Conservation (phyloP, 2,329 filamentous ascomycete genomes). For the Aspergillus sp. region DNA sequence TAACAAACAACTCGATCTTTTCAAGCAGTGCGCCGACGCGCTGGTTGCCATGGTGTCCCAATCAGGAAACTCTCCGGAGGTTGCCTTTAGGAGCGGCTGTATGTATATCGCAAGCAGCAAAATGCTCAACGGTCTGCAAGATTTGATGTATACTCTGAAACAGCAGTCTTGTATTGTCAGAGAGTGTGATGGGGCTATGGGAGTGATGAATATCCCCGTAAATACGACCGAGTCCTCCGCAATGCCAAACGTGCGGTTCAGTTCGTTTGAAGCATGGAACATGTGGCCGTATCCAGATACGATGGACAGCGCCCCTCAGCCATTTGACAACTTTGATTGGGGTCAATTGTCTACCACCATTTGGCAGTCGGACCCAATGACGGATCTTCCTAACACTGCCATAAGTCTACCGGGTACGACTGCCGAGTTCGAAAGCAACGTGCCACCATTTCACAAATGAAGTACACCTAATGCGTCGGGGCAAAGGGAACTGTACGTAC, state of each 20-base stretch:
- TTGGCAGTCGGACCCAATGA: no score
- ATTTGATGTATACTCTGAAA: neutral
- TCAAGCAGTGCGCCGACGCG: slow-evolving; percentile 7
- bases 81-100: slow-evolving; percentile 18
- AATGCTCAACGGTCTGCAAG: neutral
- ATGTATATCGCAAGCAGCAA: slow-evolving; percentile 17
- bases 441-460: neutral
- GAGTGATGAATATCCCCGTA: neutral
- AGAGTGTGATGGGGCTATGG: no score
- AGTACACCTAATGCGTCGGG: neutral
- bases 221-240: neutral
- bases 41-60: neutral
- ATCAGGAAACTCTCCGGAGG: slow-evolving; percentile 3
- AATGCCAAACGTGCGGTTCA: neutral
- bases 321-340: neutral
- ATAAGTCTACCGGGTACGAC: neutral
- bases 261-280: neutral
- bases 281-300: neutral
- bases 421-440: neutral
- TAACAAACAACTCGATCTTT: slow-evolving; percentile 11
- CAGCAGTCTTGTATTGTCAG: neutral
- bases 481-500: accelerated
- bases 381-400: neutral
- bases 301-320: neutral
- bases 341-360: neutral